Evolutionary conservation across 768 basidiomycete species (phyloP), one percentile per base, ranked within the genome.

Genomic region (Rhodosporidiobolus sp.): DNA sequence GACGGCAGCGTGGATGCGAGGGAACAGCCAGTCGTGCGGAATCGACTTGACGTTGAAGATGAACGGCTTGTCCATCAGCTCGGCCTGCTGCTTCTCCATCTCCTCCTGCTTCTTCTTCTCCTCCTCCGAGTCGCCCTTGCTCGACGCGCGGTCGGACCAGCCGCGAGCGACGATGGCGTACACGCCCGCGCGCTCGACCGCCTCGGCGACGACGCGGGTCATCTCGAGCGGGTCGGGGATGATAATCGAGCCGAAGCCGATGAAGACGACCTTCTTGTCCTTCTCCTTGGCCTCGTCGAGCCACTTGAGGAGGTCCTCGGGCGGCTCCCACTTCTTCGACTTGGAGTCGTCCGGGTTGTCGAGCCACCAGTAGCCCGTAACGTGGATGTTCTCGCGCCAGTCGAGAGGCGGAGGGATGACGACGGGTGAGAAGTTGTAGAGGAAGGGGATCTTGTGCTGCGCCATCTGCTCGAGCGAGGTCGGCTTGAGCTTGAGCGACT

Each of bases 331-430:
- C 83, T 91, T 80, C 60, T 80, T 92, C 11, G 88, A 84, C 22
- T 77, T 67, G 68, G 90, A 88, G 59, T 94, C 91, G 72, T 94
- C 91, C 11, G 94, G 91, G 73, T 92, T 91, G 63, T 95, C 88
- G 57, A 99, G 85, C 86, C 93, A 94, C 95, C 95, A 99, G 80
- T 96, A 98, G 16, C 95, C 95, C 72, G 93, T 93, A 2, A 94
- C 87, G 53, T 91, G 89, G 74, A 98, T 97, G 93, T 94, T 97
- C 81, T 99, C 95, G 8, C 94, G 92, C 96, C 96, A 99, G 80
- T 99, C 95, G 66, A 98, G 82, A 6, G 95, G 95, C 35, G 90
- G 92, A 12, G 94, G 94, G 22, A 98, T 92, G 57, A 92, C 85
- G 43, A 86, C 84, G 2, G 75, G 72, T 16, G 55, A 63, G 80